These are phyloP conservation scores for Saturnispora besseyi DNA, from an alignment of 805 yeast genomes.

Conservation along the genomic window DNA sequence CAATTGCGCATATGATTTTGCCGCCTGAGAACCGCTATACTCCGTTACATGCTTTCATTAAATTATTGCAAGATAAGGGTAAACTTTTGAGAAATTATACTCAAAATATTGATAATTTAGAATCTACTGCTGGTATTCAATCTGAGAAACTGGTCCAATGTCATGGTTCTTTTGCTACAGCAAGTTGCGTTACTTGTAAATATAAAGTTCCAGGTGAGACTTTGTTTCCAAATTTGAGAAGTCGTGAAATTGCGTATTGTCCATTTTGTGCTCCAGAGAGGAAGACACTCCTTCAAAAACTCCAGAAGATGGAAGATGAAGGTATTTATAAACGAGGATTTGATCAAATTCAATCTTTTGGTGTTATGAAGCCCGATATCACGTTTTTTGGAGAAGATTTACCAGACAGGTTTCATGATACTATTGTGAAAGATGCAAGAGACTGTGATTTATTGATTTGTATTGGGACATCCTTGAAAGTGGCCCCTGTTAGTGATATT, in stretches of 20 bases:
- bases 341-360: conserved; percentile 42
- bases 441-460: conserved; percentile 74
- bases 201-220: conserved; percentile 56
- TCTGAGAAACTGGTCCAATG: conserved; percentile 71
- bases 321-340: conserved; percentile 20
- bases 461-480: conserved; percentile 86
- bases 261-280: conserved; percentile 50
- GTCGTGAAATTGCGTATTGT: conserved; percentile 59
- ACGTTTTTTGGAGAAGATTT: conserved; percentile 85
- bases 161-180: conserved; percentile 87
- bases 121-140: conserved; percentile 66
- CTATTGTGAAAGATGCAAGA: conserved; percentile 47
- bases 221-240: conserved; percentile 51
- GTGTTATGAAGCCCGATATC: conserved; percentile 87
- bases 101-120: conserved; percentile 84
- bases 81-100: conserved; percentile 79
- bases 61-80: conserved; percentile 61
- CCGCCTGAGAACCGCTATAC: conserved; percentile 64
- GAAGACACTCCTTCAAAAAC: conserved; percentile 19
- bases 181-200: conserved; percentile 74
- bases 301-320: conserved; percentile 27
- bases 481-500: conserved; percentile 84
- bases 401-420: conserved; percentile 59
- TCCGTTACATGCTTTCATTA: conserved; percentile 76
- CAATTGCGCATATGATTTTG: conserved; percentile 76